Conservation (phyloP, 768 basidiomycete species). For the Suillus alpinus region DNA sequence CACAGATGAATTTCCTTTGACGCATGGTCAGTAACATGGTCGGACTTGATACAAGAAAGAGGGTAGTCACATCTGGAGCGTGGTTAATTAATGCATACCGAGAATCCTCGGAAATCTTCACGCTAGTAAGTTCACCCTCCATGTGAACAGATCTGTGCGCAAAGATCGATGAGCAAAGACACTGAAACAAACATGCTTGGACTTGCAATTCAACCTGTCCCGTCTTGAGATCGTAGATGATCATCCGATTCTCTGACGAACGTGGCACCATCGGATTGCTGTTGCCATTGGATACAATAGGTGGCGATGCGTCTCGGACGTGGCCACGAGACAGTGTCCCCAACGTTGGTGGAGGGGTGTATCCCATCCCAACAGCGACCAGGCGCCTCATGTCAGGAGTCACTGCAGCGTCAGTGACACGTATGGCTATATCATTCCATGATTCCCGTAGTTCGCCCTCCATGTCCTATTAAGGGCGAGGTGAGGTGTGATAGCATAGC, state of each 20-base stretch:
- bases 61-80: conserved; percentile 71
- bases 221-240: conserved; percentile 73
- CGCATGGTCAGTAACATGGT: conserved; percentile 7
- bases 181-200: conserved; percentile 10
- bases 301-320: conserved; percentile 35
- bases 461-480: conserved; percentile 50
- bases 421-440: conserved; percentile 70
- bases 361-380: conserved; percentile 78
- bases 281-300: conserved; percentile 31
- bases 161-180: conserved; percentile 5
- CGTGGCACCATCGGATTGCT: conserved; percentile 30
- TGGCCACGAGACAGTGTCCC: conserved; percentile 23
- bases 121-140: conserved; percentile 83
- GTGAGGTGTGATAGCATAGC: conserved; percentile 8
- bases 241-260: conserved; percentile 57
- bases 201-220: conserved; percentile 70
- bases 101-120: conserved; percentile 84
- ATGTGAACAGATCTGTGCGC: conserved; percentile 55
- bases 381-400: conserved; percentile 82
- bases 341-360: conserved; percentile 23
- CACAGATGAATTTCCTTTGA: conserved; percentile 85
- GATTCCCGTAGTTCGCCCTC: conserved; percentile 69
- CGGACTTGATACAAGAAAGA: neutral
- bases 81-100: conserved; percentile 85
- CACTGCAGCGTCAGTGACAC: conserved; percentile 83